Evolutionary conservation across 2,329 filamentous ascomycete genomes (phyloP).

Genomic region (Xylariaceae sp.): DNA sequence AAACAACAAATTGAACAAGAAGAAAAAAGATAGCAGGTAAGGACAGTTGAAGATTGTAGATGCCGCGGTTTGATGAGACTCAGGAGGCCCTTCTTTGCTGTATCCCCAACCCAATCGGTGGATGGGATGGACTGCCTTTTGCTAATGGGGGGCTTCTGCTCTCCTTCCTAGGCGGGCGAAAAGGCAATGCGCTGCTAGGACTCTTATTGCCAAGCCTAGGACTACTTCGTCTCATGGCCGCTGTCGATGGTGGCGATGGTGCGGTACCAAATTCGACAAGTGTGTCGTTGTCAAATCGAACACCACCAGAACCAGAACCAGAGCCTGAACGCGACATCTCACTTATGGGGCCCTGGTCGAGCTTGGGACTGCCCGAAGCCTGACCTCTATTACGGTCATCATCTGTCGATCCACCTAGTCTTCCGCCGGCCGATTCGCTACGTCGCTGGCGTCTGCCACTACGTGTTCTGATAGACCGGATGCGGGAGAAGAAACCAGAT

Average conservation of each 20-base stretch:
- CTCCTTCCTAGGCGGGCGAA: neutral
- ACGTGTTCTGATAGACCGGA: slow-evolving; percentile 15
- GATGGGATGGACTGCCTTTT: slow-evolving; percentile 6
- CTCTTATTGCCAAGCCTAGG: slow-evolving; percentile 9
- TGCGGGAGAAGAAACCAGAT: slow-evolving; percentile 6
- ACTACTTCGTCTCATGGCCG: slow-evolving; percentile 7
- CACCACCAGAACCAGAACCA: slow-evolving; percentile 23
- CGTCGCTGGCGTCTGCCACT: slow-evolving; percentile 7
- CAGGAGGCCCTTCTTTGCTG: slow-evolving; percentile 3
- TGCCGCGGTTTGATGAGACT: neutral
- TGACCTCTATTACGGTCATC: neutral
- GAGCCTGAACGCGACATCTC: slow-evolving; percentile 28
- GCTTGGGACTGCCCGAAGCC: neutral
- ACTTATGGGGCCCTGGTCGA: slow-evolving; percentile 1
- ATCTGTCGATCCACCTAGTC: neutral
- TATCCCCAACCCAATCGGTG: slow-evolving; percentile 15
- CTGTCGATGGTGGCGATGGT: slow-evolving; percentile 5
- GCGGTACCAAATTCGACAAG: slow-evolving; percentile 30
- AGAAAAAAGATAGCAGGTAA: too few species aligned
- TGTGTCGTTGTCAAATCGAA: slow-evolving; percentile 26
- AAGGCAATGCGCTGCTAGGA: slow-evolving; percentile 3
- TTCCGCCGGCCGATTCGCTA: neutral
- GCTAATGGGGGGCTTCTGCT: slow-evolving; percentile 4
- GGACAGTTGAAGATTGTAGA: neutral
- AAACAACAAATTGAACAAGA: too few species aligned